A percentile compares a stretch with the other conserved stretches of the same genome.
These are phyloP conservation scores for Pythium phragmitis DNA, from an alignment of 352 stramenopile species.

Conservation along the genomic window DNA sequence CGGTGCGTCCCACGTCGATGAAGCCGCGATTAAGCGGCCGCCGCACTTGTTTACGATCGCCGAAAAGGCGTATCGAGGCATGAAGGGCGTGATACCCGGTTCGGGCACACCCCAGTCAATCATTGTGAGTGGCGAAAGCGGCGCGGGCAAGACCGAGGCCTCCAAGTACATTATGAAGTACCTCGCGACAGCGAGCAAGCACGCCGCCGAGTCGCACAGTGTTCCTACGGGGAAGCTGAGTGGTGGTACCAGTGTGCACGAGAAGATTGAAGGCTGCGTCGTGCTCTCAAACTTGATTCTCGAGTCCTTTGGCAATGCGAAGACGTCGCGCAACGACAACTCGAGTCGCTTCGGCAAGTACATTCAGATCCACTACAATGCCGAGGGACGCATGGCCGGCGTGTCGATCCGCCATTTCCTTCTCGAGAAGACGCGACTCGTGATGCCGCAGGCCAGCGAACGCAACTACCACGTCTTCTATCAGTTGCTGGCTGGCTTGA, in stretches of 20 bases:
- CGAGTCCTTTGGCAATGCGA: conserved; percentile 85
- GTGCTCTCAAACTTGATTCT: conserved; percentile 82
- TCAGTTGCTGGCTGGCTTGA: conserved; percentile 57
- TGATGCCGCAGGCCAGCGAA: conserved; percentile 65
- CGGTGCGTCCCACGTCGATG: conserved; percentile 19
- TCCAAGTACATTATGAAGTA: conserved; percentile 94
- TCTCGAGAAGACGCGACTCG: conserved; percentile 76
- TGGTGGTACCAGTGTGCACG: conserved; percentile 36
- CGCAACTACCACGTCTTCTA: conserved; percentile 88
- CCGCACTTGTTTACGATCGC: conserved; percentile 84
- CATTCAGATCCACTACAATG: conserved; percentile 84
- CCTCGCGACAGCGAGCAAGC: conserved; percentile 72
- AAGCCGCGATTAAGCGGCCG: conserved; percentile 32
- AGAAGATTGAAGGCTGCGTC: conserved; percentile 82
- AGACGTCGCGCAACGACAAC: conserved; percentile 88
- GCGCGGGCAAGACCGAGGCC: conserved; percentile 93
- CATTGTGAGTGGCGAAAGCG: conserved; percentile 92
- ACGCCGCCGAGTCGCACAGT: conserved; percentile 23
- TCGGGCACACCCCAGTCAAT: conserved; percentile 87
- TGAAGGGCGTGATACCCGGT: conserved; percentile 60
- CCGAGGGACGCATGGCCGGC: conserved; percentile 65
- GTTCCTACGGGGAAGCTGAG: conserved; percentile 16
- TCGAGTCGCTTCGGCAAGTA: conserved; percentile 91
- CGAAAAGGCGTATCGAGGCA: conserved; percentile 68
- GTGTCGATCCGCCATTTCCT: conserved; percentile 82